Evolutionary conservation across 2,329 filamentous ascomycete genomes (phyloP).

Genomic region (Ploettnerulaceae sp.): DNA sequence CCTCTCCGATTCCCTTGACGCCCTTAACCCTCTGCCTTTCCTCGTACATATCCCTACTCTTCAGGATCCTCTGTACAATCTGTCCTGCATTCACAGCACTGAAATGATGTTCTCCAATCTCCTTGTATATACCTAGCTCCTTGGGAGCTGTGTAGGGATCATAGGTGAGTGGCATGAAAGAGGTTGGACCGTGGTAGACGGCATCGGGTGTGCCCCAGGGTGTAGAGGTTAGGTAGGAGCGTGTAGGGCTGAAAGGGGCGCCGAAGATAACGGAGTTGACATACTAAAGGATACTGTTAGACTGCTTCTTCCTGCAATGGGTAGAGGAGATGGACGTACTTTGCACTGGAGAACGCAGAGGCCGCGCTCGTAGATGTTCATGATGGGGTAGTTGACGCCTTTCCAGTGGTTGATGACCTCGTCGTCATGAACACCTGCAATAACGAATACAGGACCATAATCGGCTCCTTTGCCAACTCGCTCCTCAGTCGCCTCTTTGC

Average conservation of each 20-base stretch:
- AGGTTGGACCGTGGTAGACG: slow-evolving; percentile 94
- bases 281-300: slow-evolving; percentile 50
- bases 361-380: slow-evolving; percentile 97
- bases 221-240: slow-evolving; percentile 67
- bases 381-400: slow-evolving; percentile 97
- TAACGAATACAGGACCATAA: slow-evolving; percentile 79
- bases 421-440: slow-evolving; percentile 92
- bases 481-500: slow-evolving; percentile 56
- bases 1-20: slow-evolving; percentile 75
- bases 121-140: slow-evolving; percentile 74
- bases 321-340: slow-evolving; percentile 44
- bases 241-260: slow-evolving; percentile 81
- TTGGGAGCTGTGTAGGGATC: slow-evolving; percentile 80
- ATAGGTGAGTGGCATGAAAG: slow-evolving; percentile 63
- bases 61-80: slow-evolving; percentile 87
- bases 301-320: neutral
- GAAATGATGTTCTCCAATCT: slow-evolving; percentile 74
- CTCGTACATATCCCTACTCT: slow-evolving; percentile 81
- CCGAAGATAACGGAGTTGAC: slow-evolving; percentile 84
- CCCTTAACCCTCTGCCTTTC: slow-evolving; percentile 87
- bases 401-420: slow-evolving; percentile 95
- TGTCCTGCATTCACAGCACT: slow-evolving; percentile 85
- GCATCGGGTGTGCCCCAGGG: slow-evolving; percentile 70
- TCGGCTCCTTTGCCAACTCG: slow-evolving; percentile 61
- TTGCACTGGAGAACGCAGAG: slow-evolving; percentile 94